A percentile compares a stretch with the other conserved stretches of the same genome.
These are phyloP conservation scores for Xylaria polymorpha DNA, from an alignment of 2,329 filamentous ascomycete genomes.

Conservation along the genomic window DNA sequence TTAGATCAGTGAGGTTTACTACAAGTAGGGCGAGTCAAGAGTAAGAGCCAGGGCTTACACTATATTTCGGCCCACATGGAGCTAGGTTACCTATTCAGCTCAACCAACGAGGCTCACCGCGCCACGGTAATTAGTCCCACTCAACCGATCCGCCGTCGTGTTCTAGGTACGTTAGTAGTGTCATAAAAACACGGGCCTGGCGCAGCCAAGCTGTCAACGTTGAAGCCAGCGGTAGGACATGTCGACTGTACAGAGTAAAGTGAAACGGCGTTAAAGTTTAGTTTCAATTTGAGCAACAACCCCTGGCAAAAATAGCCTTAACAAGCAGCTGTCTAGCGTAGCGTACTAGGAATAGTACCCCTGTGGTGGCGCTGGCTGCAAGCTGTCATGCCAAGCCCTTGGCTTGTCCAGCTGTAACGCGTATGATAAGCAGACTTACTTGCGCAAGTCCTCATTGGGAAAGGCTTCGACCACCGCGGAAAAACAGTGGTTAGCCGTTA, in stretches of 20 bases:
- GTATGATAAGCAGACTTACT: constrained; percentile 30
- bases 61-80: constrained; percentile 25
- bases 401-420: constrained; percentile 26
- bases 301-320: constrained; percentile 24
- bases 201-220: constrained; percentile 15
- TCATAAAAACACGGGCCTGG: not conserved
- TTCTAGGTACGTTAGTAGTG: not conserved
- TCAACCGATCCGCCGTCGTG: constrained; percentile 6
- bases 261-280: constrained; percentile 28
- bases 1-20: constrained; percentile 33
- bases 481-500: constrained; percentile 7
- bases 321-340: constrained; percentile 20
- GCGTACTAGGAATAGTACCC: constrained; percentile 2
- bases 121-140: constrained; percentile 21
- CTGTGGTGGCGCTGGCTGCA: constrained; percentile 9
- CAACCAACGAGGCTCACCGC: constrained; percentile 25
- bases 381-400: constrained; percentile 31
- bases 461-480: constrained; percentile 7
- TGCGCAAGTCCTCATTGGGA: constrained; percentile 13
- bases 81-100: constrained; percentile 29
- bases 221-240: constrained; percentile 6
- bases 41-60: constrained; percentile 34
- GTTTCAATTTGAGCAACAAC: constrained; percentile 22
- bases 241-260: not conserved
- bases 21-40: constrained; percentile 21